Evolutionary conservation across 306 rosid genomes (phyloP), one percentile per base, ranked within the genome.

Genomic region (Lotus japonicus): DNA sequence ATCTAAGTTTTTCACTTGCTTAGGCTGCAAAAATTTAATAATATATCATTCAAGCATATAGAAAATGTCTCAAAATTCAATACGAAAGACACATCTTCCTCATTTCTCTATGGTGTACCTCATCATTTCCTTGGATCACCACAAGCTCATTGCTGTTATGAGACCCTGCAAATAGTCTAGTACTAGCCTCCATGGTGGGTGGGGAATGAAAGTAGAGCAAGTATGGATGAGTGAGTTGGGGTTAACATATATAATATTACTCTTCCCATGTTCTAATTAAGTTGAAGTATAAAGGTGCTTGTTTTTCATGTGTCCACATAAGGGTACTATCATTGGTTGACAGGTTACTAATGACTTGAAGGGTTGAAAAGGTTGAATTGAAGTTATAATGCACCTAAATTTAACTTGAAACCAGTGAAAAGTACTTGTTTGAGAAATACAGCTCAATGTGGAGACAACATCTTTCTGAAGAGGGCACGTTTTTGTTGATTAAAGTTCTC

Each of bases 141-240:
- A 94, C 88, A 39, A 94, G 90, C 50, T 90, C 99, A 17, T 94
- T 94, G 78, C 91, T 88, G 84, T 90, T 82, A 72, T 87, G 87
- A 79, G 99, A 78, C 14, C 97, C 96, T 36, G 99, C 92, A 45
- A 94, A 95, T 28, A 90, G 96, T 18, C 99, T 97, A 33, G 95
- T 90, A 11, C 91, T 87, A 64, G 99, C 92, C 86, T 90, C 92
- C 99, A 94, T 94, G 42, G 63, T 50, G 72, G 39, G 46, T 49
- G 44, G 53, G 41, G 58, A 59, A 67, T 46, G 77, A 70, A 70
- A 49, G 73, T 58, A 23, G 74, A 48, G 71, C 66, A 64, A 79
- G 76, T 68, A 64, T 39, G 64, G 19, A 59, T 53, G 61, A 43
- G 39, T 77, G 76, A 75, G 38, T 60, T 52, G 48, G 70, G 52